These are phyloP conservation scores for Penicillium silybi DNA, from an alignment of 495 filamentous ascomycete species.

Conservation along the genomic window DNA sequence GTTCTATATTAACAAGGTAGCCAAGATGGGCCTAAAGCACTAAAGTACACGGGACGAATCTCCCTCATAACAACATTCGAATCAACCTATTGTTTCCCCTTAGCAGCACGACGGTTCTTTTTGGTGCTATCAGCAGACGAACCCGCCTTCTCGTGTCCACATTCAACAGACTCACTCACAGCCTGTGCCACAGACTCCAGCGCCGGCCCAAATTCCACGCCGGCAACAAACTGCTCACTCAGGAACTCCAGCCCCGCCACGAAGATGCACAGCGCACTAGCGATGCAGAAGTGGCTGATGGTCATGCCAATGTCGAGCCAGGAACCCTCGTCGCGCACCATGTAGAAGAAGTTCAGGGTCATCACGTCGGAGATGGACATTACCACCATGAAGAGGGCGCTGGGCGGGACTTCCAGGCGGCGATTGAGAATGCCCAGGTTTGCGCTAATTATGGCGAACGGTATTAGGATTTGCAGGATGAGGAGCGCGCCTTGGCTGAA, in stretches of 20 bases:
- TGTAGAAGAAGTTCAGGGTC: constrained; percentile 96
- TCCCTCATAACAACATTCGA: background rate
- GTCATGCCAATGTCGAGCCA: constrained; percentile 98
- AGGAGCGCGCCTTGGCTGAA: constrained; percentile 89
- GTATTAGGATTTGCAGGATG: constrained; percentile 85
- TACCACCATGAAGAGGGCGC: constrained; percentile 87
- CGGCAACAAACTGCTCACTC: constrained; percentile 77
- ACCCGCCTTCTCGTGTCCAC: constrained; percentile 13
- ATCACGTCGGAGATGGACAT: constrained; percentile 90
- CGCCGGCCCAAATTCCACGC: constrained; percentile 62
- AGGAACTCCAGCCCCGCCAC: constrained; percentile 84
- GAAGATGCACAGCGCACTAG: constrained; percentile 83
- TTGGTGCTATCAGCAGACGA: constrained; percentile 8
- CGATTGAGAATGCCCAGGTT: constrained; percentile 94
- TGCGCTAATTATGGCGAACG: constrained; percentile 88
- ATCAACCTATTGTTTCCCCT: background rate
- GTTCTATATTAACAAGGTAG: constrained; percentile 13
- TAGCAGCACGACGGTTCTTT: constrained; percentile 2
- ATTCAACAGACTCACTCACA: constrained; percentile 14
- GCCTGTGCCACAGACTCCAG: constrained; percentile 12
- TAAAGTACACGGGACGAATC: constrained; percentile 6
- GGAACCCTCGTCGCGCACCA: constrained; percentile 90
- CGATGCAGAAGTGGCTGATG: constrained; percentile 92
- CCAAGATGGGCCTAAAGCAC: constrained; percentile 5
- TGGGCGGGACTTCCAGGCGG: constrained; percentile 72